These are phyloP conservation scores for Cubamyces sp. DNA, from an alignment of 768 basidiomycete genomes.

Conservation along the genomic window DNA sequence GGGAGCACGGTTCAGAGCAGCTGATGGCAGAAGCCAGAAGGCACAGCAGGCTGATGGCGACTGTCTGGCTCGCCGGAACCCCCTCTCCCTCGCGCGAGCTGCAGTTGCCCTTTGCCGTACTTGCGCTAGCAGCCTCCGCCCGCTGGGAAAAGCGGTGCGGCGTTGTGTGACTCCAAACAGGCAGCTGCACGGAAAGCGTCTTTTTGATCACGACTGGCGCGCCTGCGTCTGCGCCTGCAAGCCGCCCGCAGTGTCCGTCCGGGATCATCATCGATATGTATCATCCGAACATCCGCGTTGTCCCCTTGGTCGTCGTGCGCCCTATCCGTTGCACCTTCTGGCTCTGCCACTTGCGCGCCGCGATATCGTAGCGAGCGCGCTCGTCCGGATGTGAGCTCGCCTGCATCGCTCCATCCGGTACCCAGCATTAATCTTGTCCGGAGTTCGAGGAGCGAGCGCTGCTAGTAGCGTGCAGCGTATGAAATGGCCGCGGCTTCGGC, in stretches of 20 bases:
- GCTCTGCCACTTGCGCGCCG: too few species aligned
- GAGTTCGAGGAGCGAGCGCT: too few species aligned
- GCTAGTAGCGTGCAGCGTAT: too few species aligned
- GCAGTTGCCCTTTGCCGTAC: too few species aligned
- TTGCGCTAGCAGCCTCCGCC: not conserved
- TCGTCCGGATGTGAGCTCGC: too few species aligned
- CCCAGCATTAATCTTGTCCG: too few species aligned
- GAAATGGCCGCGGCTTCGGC: too few species aligned
- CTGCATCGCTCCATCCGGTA: too few species aligned
- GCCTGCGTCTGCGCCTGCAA: not conserved
- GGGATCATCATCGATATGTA: too few species aligned
- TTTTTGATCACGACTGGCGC: slow-evolving; percentile 26
- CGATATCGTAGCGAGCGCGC: too few species aligned
- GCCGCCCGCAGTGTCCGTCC: not conserved
- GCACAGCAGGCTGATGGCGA: slow-evolving; percentile 1
- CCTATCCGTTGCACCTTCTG: too few species aligned
- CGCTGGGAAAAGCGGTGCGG: slow-evolving; percentile 19
- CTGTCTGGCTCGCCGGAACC: not conserved
- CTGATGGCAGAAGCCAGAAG: slow-evolving; percentile 10
- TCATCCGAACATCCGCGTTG: not conserved
- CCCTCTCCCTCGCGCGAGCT: too few species aligned
- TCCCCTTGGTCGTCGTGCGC: not conserved
- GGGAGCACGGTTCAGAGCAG: not conserved
- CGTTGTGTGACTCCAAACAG: slow-evolving; percentile 17
- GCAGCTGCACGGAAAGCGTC: slow-evolving; percentile 16